A percentile compares a stretch with the other conserved stretches of the same genome.
Evolutionary conservation across 78 protist species (phyloP).

Genomic region (Mastigamoeba balamuthi): DNA sequence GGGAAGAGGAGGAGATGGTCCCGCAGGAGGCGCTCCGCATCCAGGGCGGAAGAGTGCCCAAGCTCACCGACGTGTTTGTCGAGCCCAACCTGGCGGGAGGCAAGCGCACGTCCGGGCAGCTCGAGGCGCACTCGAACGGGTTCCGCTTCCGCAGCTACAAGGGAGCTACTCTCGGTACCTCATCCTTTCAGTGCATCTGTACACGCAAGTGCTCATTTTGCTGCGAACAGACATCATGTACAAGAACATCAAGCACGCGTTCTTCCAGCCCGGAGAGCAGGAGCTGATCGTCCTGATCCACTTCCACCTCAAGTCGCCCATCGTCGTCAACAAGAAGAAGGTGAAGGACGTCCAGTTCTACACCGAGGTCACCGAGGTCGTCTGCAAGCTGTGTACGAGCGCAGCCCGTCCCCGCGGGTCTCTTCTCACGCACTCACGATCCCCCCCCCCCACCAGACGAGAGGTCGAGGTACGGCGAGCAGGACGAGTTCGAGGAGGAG

Average conservation of each 20-base stretch:
- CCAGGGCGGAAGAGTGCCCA: conserved; percentile 26
- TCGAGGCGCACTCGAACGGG: conserved; percentile 88
- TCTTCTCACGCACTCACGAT: too few relatives aligned
- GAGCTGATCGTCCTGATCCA: conserved; percentile 76
- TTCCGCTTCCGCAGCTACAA: conserved; percentile 61
- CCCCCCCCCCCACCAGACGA: conserved; percentile 16
- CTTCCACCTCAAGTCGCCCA: conserved; percentile 75
- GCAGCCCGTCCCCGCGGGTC: too few relatives aligned
- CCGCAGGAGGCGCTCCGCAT: conserved; percentile 62
- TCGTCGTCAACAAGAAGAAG: conserved; percentile 89
- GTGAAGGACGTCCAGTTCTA: conserved; percentile 81
- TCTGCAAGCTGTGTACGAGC: too few relatives aligned
- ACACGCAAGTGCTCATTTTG: conserved; percentile 11
- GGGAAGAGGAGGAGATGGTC: conserved; percentile 36
- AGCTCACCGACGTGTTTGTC: conserved; percentile 41
- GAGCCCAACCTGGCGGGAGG: conserved; percentile 59
- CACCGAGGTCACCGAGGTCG: conserved; percentile 65
- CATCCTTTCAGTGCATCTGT: not conserved
- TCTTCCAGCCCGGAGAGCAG: conserved; percentile 83
- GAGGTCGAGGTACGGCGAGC: conserved; percentile 26
- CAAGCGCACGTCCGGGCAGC: conserved; percentile 46
- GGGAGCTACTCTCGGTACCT: not conserved
- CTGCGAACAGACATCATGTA: conserved; percentile 64
- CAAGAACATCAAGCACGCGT: conserved; percentile 77
- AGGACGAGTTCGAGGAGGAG: conserved; percentile 81